phyloP scores from a whole-genome alignment of 2,329 filamentous ascomycete species.

The Pseudogymnoascus sp. region DNA sequence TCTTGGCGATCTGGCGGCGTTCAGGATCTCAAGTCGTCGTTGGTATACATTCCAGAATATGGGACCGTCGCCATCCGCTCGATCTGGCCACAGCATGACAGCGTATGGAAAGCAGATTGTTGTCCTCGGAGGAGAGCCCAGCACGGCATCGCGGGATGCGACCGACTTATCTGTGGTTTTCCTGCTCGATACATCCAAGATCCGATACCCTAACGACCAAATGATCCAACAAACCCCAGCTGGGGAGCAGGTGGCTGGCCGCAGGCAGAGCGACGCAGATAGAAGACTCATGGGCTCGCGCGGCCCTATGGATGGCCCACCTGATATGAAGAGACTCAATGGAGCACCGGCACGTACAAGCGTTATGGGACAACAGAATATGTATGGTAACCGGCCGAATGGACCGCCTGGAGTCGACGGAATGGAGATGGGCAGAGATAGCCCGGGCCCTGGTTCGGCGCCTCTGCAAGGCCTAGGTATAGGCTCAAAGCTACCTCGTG shows the following conservation, averaged over 20 bases:
- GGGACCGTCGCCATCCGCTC: slow-evolving; percentile 86
- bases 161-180: slow-evolving; percentile 85
- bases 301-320: slow-evolving; percentile 19
- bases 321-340: slow-evolving; percentile 41
- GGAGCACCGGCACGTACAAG: slow-evolving; percentile 33
- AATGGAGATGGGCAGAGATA: slow-evolving; percentile 27
- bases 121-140: slow-evolving; percentile 88
- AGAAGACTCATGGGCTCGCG: slow-evolving; percentile 23
- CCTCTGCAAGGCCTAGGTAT: slow-evolving; percentile 22
- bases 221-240: slow-evolving; percentile 30
- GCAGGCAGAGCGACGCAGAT: slow-evolving; percentile 36
- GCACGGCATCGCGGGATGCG: slow-evolving; percentile 70
- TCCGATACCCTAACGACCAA: slow-evolving; percentile 81
- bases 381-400: slow-evolving; percentile 18
- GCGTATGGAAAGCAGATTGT: slow-evolving; percentile 86
- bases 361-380: slow-evolving; percentile 32
- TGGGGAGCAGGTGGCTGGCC: slow-evolving; percentile 32
- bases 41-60: slow-evolving; percentile 99
- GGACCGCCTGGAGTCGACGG: slow-evolving; percentile 30
- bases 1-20: slow-evolving; percentile 84
- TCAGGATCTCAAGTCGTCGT: slow-evolving; percentile 69
- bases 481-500: slow-evolving; percentile 31
- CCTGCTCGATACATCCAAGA: slow-evolving; percentile 89
- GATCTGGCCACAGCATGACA: slow-evolving; percentile 97
- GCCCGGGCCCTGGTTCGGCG: slow-evolving; percentile 24